Base-by-base conservation (phyloP, 139 green algal genomes). In the Chlamydomonas sphaeroides region DNA sequence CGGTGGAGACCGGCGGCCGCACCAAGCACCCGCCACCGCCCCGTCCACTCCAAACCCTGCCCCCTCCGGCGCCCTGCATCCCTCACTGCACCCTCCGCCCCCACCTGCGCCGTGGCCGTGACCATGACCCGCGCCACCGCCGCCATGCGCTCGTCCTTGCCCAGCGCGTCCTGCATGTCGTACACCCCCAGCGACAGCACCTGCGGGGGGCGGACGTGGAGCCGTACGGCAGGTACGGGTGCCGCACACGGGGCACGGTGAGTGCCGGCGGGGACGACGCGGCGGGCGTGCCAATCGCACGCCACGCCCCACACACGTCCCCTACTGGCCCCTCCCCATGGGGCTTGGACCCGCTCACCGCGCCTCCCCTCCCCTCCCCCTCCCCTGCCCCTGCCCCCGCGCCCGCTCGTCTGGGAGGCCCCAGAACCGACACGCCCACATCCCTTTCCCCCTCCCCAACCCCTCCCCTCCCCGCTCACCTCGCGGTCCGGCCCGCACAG, bases 401-500 rank as follows among this genome's bases (percentile, higher is more conserved):
- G n/a, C n/a, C n/a, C n/a, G n/a, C n/a, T n/a, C n/a, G n/a, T n/a
- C n/a, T n/a, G n/a, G n/a, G 45, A 53, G 45, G 45, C 14, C 14
- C 11, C 11, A 21, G 45, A 10, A 53, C 11, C 45, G 14, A 53
- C 45, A 53, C 45, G 45, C 45, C 45, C 45, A 11, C 76, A 83
- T 83, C 36, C 21, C 25, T 33, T 73, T 73, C 21, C 39, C 25
- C 66, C 53, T 62, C 6, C 21, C 53, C 20, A 14, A 28, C 57
- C 57, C 33, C 26, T 14, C 63, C 15, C 69, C 69, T 61, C 69
- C n/a, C 61, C 69, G 32, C 65, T 45, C 79, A 94, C 74, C 87
- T 94, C 92, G 79, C 62, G 94, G 68, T 69, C 85, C 62, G 35
- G 91, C 83, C 84, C 97, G 67, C 68, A 96, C 73, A 98, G 88